These are phyloP conservation scores for Hymenoscyphus fraxineus DNA, from an alignment of 2,329 filamentous ascomycete species.

Conservation along the genomic window DNA sequence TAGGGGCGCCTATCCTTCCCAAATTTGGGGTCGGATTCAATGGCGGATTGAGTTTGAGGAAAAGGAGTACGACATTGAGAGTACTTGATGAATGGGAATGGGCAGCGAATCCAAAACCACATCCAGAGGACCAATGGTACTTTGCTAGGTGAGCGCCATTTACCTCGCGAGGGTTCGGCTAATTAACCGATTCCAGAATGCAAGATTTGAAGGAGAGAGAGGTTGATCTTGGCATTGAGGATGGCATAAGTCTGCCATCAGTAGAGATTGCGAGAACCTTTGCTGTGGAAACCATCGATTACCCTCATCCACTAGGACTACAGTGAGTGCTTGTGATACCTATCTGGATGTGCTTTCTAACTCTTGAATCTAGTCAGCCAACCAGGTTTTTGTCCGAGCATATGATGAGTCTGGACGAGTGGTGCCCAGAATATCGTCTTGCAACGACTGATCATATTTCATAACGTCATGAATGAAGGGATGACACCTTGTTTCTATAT, in stretches of 20 bases:
- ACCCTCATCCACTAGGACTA: slow-evolving; percentile 29
- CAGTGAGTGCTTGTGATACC: slow-evolving; percentile 21
- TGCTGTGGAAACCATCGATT: slow-evolving; percentile 30
- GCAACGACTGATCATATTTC: slow-evolving; percentile 4
- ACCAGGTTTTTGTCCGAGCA: slow-evolving; percentile 21
- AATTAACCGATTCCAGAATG: slow-evolving; percentile 20
- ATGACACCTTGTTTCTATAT: not conserved
- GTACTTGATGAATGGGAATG: slow-evolving; percentile 30
- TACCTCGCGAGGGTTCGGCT: not conserved
- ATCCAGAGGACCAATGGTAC: slow-evolving; percentile 32
- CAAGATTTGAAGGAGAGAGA: slow-evolving; percentile 18
- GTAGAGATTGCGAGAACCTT: slow-evolving; percentile 31
- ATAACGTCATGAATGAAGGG: not conserved
- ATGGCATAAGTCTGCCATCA: slow-evolving; percentile 24
- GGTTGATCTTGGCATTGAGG: slow-evolving; percentile 16
- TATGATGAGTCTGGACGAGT: slow-evolving; percentile 23
- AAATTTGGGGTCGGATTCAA: slow-evolving; percentile 34
- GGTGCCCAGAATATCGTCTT: slow-evolving; percentile 25
- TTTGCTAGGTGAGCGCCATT: slow-evolving; percentile 18
- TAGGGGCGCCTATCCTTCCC: slow-evolving; percentile 36
- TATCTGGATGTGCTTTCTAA: not conserved
- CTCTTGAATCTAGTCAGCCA: slow-evolving; percentile 20
- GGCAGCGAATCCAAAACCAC: slow-evolving; percentile 11
- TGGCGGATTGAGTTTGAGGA: slow-evolving; percentile 39
- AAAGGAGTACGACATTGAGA: slow-evolving; percentile 34